These are phyloP conservation scores for Colletotrichum coccodes DNA, from an alignment of 2,329 filamentous ascomycete genomes.

Conservation along the genomic window DNA sequence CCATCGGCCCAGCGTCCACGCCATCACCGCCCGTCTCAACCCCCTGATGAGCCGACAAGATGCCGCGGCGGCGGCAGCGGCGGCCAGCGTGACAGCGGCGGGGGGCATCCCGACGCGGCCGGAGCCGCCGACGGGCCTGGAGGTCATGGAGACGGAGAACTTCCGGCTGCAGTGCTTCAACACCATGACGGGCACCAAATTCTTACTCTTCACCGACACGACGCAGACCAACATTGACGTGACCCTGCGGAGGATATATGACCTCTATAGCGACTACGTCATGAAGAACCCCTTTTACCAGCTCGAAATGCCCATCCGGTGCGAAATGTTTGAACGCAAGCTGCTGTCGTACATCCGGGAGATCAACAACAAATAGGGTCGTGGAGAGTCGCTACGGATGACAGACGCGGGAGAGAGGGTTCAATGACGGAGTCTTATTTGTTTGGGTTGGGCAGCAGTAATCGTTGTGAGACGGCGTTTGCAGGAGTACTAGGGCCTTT, in stretches of 20 bases:
- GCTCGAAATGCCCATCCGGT: slow-evolving; percentile 95
- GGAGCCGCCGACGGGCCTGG: slow-evolving; percentile 80
- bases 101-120: slow-evolving; percentile 56
- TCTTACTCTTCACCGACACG: slow-evolving; percentile 92
- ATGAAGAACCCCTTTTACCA: slow-evolving; percentile 99
- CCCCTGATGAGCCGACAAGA: slow-evolving; percentile 58
- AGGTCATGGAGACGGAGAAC: slow-evolving; percentile 92
- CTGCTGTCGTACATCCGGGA: slow-evolving; percentile 82
- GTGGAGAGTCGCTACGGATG: slow-evolving; percentile 19
- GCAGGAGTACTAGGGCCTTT: slow-evolving; percentile 24
- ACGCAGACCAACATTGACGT: slow-evolving; percentile 88
- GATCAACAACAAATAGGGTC: slow-evolving; percentile 65
- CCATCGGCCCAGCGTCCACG: slow-evolving; percentile 69
- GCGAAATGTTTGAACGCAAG: slow-evolving; percentile 93
- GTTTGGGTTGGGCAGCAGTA: background rate
- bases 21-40: slow-evolving; percentile 72
- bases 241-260: slow-evolving; percentile 87
- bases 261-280: slow-evolving; percentile 95
- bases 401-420: background rate
- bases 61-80: slow-evolving; percentile 45
- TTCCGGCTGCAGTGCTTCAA: slow-evolving; percentile 97
- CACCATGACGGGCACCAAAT: slow-evolving; percentile 94
- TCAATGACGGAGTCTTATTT: background rate
- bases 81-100: slow-evolving; percentile 45
- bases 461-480: slow-evolving; percentile 25